These are phyloP conservation scores for Eremothecium coryli DNA, from an alignment of 1,139 yeast genomes.

Conservation along the genomic window DNA sequence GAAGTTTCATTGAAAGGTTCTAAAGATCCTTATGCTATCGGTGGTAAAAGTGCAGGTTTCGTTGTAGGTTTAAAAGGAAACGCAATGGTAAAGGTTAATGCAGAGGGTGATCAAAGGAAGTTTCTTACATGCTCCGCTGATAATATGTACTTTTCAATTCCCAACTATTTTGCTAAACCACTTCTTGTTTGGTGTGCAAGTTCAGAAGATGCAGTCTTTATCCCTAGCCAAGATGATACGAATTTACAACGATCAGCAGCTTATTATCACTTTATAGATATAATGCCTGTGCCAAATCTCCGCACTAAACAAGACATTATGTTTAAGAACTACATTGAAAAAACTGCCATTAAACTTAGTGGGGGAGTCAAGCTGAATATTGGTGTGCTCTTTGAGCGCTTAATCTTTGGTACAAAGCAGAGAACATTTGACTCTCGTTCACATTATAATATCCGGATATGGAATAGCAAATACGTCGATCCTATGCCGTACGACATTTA, in stretches of 20 bases:
- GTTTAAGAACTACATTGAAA: conserved; percentile 34
- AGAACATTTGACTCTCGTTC: conserved; percentile 52
- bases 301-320: conserved; percentile 17
- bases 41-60: conserved; percentile 69
- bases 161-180: conserved; percentile 53
- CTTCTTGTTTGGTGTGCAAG: conserved; percentile 54
- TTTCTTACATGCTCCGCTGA: conserved; percentile 58
- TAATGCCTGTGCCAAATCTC: conserved; percentile 20
- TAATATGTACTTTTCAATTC: conserved; percentile 60
- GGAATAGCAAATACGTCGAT: conserved; percentile 52
- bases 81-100: conserved; percentile 53
- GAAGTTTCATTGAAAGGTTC: conserved; percentile 58
- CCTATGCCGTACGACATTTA: conserved; percentile 61
- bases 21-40: conserved; percentile 61
- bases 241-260: conserved; percentile 41
- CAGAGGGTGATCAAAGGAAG: conserved; percentile 50
- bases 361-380: conserved; percentile 54
- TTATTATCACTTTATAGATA: conserved; percentile 41
- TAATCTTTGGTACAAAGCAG: conserved; percentile 26
- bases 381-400: conserved; percentile 52
- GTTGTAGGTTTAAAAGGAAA: conserved; percentile 67
- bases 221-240: conserved; percentile 36
- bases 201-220: conserved; percentile 35
- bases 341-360: conserved; percentile 45
- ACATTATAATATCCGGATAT: conserved; percentile 59